Evolutionary conservation across 2,329 filamentous ascomycete genomes (phyloP).

Genomic region (Zasmidium angulare): DNA sequence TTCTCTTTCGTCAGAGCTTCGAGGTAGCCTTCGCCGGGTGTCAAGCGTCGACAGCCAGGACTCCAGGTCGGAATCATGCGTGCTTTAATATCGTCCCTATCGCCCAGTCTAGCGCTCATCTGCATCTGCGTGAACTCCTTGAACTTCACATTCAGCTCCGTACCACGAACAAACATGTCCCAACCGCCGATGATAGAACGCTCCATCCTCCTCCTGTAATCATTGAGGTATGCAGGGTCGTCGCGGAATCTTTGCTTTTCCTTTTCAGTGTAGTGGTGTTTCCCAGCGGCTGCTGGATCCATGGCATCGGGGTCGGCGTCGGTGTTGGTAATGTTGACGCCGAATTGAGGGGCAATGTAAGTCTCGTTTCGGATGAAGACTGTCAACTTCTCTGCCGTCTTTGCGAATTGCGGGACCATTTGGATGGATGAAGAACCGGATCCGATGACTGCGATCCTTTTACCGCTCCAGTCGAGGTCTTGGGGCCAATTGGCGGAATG

Average conservation of each 20-base stretch:
- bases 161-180: slow-evolving; percentile 24
- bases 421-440: not conserved
- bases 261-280: slow-evolving; percentile 32
- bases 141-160: slow-evolving; percentile 14
- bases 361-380: slow-evolving; percentile 36
- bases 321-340: slow-evolving; percentile 22
- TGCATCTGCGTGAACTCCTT: slow-evolving; percentile 19
- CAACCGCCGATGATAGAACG: slow-evolving; percentile 23
- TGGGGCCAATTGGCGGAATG: not conserved
- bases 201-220: slow-evolving; percentile 38
- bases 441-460: not conserved
- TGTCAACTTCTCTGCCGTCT: slow-evolving; percentile 19
- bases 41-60: slow-evolving; percentile 64
- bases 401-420: not conserved
- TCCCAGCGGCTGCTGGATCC: slow-evolving; percentile 22
- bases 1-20: slow-evolving; percentile 34
- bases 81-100: slow-evolving; percentile 57
- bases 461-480: not conserved
- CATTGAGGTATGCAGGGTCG: slow-evolving; percentile 33
- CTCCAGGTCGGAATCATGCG: slow-evolving; percentile 63
- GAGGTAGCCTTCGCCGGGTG: slow-evolving; percentile 45
- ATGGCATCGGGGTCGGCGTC: slow-evolving; percentile 21
- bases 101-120: slow-evolving; percentile 54
- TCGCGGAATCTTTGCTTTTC: slow-evolving; percentile 33
- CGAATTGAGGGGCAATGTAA: slow-evolving; percentile 34